Evolutionary conservation across 164 flowering plant genomes (phyloP), one percentile per base, ranked within the genome.

Genomic region (Cinnamomum chago): DNA sequence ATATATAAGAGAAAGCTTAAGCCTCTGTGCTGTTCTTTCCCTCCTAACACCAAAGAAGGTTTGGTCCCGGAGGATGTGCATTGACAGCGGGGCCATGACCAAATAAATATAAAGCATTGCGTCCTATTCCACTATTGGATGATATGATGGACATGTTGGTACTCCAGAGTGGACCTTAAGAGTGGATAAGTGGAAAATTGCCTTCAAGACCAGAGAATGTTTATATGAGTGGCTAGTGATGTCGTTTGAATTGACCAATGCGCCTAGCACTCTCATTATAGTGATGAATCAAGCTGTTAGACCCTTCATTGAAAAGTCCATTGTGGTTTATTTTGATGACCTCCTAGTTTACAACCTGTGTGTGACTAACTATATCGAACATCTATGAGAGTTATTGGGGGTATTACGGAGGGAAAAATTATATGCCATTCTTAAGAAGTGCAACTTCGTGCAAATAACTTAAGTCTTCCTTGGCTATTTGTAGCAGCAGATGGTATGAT

Each of bases 211-310:
- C 3, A 24, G 14, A 17, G 66, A 64, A 7, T 14, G 27, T 64
- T 22, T 64, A 27, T 30, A 30, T 30, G 35, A 64, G 24, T 64
- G 70, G 51, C 15, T 70, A 20, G 72, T 70, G 3, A 51, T 70
- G 27, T 58, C 62, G 3, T 70, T 70, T 70, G 60, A 58, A 15
- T 51, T 70, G 27, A 18, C 72, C n/a, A 70, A 70, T 47, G 72
- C 62, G 50, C 60, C 30, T 3, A 70, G 60, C 60, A 23, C 72
- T 14, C 50, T 50, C 28, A 70, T 70, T 62, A 20, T 3, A 6
- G 30, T 50, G 28, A 51, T 70, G 72, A 50, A 50, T 25, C 7
- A 70, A 27, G 40, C 50, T 20, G 15, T 70, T 12, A 3, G 24
- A n/a, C 30, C 55, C 47, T 70, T 70, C 72, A 70, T 70, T 22